Evolutionary conservation across 2,329 filamentous ascomycete species (phyloP).

Genomic region (Talaromyces verruculosus): DNA sequence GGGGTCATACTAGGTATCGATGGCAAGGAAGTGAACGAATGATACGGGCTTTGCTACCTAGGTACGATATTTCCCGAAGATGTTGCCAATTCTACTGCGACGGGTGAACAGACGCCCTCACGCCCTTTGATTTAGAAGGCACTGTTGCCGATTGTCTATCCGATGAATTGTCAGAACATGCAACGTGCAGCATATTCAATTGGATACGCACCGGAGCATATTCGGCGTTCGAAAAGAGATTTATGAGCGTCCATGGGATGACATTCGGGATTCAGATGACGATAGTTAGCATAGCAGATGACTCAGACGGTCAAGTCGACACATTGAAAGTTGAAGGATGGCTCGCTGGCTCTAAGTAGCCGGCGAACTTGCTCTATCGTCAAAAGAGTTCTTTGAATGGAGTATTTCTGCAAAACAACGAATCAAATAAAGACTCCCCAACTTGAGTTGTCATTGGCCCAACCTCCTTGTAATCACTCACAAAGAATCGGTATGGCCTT

Average conservation of each 20-base stretch:
- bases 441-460: background rate
- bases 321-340: background rate
- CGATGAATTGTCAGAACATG: background rate
- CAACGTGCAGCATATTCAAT: background rate
- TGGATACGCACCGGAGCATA: background rate
- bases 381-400: background rate
- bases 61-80: background rate
- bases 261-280: background rate
- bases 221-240: background rate
- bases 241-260: background rate
- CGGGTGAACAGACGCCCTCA: background rate
- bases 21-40: background rate
- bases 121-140: background rate
- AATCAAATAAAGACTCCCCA: background rate
- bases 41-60: background rate
- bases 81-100: background rate
- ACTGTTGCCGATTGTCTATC: background rate
- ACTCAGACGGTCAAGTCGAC: background rate
- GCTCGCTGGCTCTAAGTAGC: background rate
- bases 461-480: background rate
- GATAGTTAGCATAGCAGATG: background rate
- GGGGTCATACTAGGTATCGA: background rate
- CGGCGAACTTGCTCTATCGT: background rate
- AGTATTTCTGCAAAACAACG: background rate
- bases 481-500: background rate